Base-by-base conservation (phyloP, 176 grass and related monocot genomes). In the Rhynchospora breviuscula region DNA sequence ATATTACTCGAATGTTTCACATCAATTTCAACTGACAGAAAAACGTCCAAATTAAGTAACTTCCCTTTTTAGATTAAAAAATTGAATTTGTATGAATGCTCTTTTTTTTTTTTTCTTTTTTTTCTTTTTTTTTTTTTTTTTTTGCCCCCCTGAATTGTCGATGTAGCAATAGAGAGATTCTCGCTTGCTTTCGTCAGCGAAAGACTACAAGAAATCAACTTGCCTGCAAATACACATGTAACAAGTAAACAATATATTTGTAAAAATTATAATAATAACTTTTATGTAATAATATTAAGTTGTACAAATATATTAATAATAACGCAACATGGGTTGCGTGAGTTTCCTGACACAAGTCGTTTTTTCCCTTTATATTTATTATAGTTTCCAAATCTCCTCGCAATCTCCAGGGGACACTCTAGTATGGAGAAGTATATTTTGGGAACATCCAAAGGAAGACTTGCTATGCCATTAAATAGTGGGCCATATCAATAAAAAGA, bases 271-370 rank as follows among this genome's bases (percentile, higher is more conserved):
- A 61, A 45, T 72, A 59, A 23, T 19, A 14, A 60, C n/a, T 43
- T 44, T 9, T 18, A 21, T 46, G 35, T 29, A 29, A 63, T 35
- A 59, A 59, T 80, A 59, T 43, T 43, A 40, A 80, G 9, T 43
- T 31, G 2, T 14, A 68, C 63, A 87, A 69, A 84, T 91, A 87
- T 90, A 76, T 85, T 90, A 85, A 79, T 56, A 54, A 67, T 68
- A 65, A 75, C 82, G 79, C 71, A 92, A 95, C 90, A 92, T 95
- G 90, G 83, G 60, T 35, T 87, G 93, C 63, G 79, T 92, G 80
- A 60, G 73, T 94, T 83, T 72, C 90, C 87, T 89, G 93, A 89
- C 90, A 92, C 60, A 75, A 6, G 49, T 74, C 84, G 54, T 64
- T 80, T 85, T 61, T 26, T 25, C 80, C 80, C 82, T 87, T 87